These are phyloP conservation scores for Zea luxurians DNA, from an alignment of 176 grass and related monocot species.

Conservation along the genomic window DNA sequence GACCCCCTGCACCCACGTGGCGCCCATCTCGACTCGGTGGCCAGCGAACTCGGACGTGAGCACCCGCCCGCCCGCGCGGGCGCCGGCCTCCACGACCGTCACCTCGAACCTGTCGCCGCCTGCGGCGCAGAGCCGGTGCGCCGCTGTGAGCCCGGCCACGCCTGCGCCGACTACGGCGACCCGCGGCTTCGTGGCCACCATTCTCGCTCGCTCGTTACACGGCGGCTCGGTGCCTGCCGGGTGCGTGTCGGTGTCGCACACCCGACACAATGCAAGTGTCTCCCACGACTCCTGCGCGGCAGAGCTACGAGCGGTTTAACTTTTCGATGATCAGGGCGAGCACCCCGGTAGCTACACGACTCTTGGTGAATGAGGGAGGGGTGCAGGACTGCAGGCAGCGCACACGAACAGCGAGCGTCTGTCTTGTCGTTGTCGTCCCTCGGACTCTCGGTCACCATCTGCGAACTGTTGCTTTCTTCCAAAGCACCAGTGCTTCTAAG, in stretches of 20 bases:
- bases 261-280: too few relatives aligned
- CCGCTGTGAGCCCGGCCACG: constrained; percentile 77
- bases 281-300: background rate
- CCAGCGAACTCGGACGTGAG: constrained; percentile 68
- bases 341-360: too few relatives aligned
- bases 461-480: too few relatives aligned
- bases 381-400: too few relatives aligned
- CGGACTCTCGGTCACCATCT: too few relatives aligned
- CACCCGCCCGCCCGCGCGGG: constrained; percentile 66
- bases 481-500: too few relatives aligned
- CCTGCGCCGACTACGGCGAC: constrained; percentile 75
- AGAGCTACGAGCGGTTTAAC: too few relatives aligned
- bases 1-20: constrained; percentile 90
- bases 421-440: too few relatives aligned
- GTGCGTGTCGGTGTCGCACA: background rate
- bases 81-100: constrained; percentile 54
- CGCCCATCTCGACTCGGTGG: constrained; percentile 77
- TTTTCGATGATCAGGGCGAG: too few relatives aligned
- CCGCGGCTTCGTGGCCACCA: constrained; percentile 62
- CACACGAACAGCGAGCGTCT: too few relatives aligned
- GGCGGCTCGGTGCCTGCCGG: background rate
- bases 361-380: too few relatives aligned
- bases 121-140: constrained; percentile 48
- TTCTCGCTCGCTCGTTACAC: constrained; percentile 2
- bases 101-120: constrained; percentile 65